Percentiles rank a stretch among this genome's conserved stretches.
Evolutionary conservation across 2,329 filamentous ascomycete species (phyloP).

Genomic region (Epichloe baconii): DNA sequence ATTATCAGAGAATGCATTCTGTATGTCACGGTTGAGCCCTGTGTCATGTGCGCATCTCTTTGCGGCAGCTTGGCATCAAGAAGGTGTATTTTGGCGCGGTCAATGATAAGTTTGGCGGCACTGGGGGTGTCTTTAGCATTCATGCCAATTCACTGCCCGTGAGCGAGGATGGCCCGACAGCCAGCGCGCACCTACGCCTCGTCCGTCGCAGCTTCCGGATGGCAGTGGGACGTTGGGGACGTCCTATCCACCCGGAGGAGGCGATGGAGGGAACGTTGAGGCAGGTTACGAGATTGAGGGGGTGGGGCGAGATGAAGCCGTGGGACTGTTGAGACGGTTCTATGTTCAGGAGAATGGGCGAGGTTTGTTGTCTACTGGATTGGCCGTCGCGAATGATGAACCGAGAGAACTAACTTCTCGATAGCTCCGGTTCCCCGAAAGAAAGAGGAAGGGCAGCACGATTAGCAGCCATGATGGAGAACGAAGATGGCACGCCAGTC

Average conservation of each 20-base stretch:
- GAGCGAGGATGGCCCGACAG: slow-evolving; percentile 22
- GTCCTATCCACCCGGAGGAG: slow-evolving; percentile 25
- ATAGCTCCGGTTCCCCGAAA: slow-evolving; percentile 38
- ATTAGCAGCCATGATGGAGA: slow-evolving; percentile 37
- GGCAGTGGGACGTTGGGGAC: slow-evolving; percentile 23
- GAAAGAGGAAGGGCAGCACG: slow-evolving; percentile 42
- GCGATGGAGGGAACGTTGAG: slow-evolving; percentile 59
- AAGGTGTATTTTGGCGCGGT: slow-evolving; percentile 90
- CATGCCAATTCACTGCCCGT: slow-evolving; percentile 48
- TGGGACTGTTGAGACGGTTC: slow-evolving; percentile 82
- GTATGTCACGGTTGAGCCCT: slow-evolving; percentile 96
- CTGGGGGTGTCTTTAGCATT: slow-evolving; percentile 86
- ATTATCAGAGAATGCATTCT: slow-evolving; percentile 62
- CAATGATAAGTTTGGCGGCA: slow-evolving; percentile 95
- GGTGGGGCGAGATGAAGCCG: slow-evolving; percentile 82
- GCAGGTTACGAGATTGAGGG: slow-evolving; percentile 69
- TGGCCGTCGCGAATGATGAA: not conserved
- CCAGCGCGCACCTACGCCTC: slow-evolving; percentile 26
- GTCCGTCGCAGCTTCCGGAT: slow-evolving; percentile 23
- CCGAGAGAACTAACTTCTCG: slow-evolving; percentile 8
- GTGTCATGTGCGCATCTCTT: slow-evolving; percentile 98
- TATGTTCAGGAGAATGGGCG: slow-evolving; percentile 97
- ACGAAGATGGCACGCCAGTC: slow-evolving; percentile 14
- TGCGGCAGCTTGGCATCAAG: slow-evolving; percentile 77
- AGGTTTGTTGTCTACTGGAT: slow-evolving; percentile 38